phyloP scores from a whole-genome alignment of 257 asterid genomes.

The Scutellaria galericulata region DNA sequence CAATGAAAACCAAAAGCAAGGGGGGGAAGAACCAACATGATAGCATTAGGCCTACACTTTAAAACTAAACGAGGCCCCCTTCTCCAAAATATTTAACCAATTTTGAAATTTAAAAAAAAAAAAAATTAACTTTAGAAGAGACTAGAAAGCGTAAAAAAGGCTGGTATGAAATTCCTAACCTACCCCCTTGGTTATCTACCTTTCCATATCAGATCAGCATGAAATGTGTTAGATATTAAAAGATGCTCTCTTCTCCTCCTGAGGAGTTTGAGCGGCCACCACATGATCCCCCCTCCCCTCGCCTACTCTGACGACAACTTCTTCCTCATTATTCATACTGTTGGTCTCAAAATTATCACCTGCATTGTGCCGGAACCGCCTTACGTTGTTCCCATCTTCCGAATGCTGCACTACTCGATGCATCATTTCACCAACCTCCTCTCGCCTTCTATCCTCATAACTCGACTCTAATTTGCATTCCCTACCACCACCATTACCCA shows the following conservation, averaged over 20 bases:
- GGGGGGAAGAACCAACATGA: too few relatives aligned
- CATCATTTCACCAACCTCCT: constrained; percentile 45
- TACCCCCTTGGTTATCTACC: constrained; percentile 38
- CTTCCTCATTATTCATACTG: constrained; percentile 39
- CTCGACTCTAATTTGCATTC: constrained; percentile 40
- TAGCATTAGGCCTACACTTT: constrained; percentile 17
- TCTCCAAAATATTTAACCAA: constrained; percentile 8
- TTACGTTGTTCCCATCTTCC: constrained; percentile 37
- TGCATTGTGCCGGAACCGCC: constrained; percentile 41
- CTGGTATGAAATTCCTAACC: constrained; percentile 34
- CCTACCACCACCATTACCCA: constrained; percentile 36
- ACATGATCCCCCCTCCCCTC: too few relatives aligned
- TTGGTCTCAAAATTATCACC: constrained; percentile 37
- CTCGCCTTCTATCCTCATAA: constrained; percentile 52
- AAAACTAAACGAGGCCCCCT: constrained; percentile 30
- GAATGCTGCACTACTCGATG: constrained; percentile 11
- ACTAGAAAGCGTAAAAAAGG: neutral
- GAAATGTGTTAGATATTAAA: constrained; percentile 36
- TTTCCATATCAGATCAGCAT: constrained; percentile 5
- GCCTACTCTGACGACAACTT: constrained; percentile 19
- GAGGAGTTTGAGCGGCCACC: too few relatives aligned
- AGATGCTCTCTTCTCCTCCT: neutral
- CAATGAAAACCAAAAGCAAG: neutral
- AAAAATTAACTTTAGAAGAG: constrained; percentile 36
- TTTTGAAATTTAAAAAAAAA: neutral